Percentiles rank a stretch among this genome's conserved stretches.
These are phyloP conservation scores for Hibiscus mutabilis DNA, from an alignment of 345 rosid genomes.

Conservation along the genomic window DNA sequence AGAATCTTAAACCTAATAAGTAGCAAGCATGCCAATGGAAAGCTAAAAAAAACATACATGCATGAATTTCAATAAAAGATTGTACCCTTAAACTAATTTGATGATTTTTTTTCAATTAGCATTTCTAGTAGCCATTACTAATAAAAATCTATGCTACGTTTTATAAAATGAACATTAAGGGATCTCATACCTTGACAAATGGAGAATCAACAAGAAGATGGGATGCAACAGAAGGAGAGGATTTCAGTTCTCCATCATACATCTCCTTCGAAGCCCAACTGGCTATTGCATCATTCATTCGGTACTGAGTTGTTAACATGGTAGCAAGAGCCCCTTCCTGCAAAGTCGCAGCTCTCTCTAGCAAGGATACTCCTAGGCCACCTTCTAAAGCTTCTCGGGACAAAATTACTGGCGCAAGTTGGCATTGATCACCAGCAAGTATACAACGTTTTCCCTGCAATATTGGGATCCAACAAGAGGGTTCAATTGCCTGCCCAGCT, in stretches of 20 bases:
- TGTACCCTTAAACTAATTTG: not conserved
- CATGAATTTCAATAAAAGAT: not conserved
- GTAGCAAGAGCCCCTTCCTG: conserved; percentile 70
- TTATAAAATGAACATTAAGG: conserved; percentile 14
- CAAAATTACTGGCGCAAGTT: conserved; percentile 87
- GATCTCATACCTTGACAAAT: conserved; percentile 68
- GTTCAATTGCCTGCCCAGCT: conserved; percentile 96
- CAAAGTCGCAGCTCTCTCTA: conserved; percentile 75
- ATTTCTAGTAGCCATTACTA: not conserved
- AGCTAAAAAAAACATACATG: not conserved
- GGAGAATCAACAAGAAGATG: conserved; percentile 91
- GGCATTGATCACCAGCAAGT: conserved; percentile 90
- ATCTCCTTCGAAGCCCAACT: conserved; percentile 99
- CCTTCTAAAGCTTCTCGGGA: conserved; percentile 87
- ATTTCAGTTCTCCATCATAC: conserved; percentile 76
- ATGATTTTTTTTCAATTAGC: not conserved
- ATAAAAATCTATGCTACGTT: conserved; percentile 4
- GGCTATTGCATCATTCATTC: conserved; percentile 93
- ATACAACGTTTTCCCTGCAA: conserved; percentile 89
- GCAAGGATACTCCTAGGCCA: conserved; percentile 78
- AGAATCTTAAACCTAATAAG: not conserved
- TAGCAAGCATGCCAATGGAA: not conserved
- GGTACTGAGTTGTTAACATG: conserved; percentile 69
- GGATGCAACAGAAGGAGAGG: conserved; percentile 61
- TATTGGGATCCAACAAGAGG: conserved; percentile 91